A percentile compares a stretch with the other conserved stretches of the same genome.
phyloP scores from a whole-genome alignment of 1,284 basidiomycete genomes.

The Pseudozyma pruni region DNA sequence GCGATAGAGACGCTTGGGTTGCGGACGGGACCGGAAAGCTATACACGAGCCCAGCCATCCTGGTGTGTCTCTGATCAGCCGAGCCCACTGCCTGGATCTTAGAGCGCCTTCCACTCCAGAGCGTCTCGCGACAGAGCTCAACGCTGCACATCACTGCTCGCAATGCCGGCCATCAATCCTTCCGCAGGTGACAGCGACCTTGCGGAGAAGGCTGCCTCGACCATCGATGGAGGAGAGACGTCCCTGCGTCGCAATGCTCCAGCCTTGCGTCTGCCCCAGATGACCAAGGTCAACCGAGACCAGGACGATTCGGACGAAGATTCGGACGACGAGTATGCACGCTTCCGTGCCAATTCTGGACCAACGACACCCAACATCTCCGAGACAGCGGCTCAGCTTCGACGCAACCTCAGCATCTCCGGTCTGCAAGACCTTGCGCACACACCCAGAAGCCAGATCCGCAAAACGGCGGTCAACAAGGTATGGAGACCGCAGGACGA shows the following conservation, averaged over 20 bases:
- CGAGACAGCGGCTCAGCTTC: slow-evolving; percentile 61
- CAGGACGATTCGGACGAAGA: slow-evolving; percentile 40
- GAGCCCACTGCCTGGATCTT: no score
- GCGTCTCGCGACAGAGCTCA: neutral
- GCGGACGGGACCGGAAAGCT: no score
- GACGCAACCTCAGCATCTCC: slow-evolving; percentile 59
- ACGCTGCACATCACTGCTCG: neutral
- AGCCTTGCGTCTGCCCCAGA: slow-evolving; percentile 27
- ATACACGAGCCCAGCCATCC: no score
- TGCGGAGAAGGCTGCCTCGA: slow-evolving; percentile 9
- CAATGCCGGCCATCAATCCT: slow-evolving; percentile 6
- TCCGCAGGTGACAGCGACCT: slow-evolving; percentile 1
- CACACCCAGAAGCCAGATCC: slow-evolving; percentile 54
- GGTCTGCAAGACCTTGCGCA: slow-evolving; percentile 60
- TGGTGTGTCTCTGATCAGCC: no score
- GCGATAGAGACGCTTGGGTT: no score
- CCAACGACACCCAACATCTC: slow-evolving; percentile 62
- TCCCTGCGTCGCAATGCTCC: slow-evolving; percentile 21
- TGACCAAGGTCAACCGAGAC: slow-evolving; percentile 43
- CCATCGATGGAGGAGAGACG: slow-evolving; percentile 1
- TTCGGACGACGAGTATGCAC: slow-evolving; percentile 41
- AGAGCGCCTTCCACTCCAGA: neutral
- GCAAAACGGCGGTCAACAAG: slow-evolving; percentile 59
- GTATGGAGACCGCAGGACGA: slow-evolving; percentile 67
- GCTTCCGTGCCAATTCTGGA: slow-evolving; percentile 39